Conservation (phyloP, 2,329 filamentous ascomycete genomes). For the Coniochaeta ligniaria region DNA sequence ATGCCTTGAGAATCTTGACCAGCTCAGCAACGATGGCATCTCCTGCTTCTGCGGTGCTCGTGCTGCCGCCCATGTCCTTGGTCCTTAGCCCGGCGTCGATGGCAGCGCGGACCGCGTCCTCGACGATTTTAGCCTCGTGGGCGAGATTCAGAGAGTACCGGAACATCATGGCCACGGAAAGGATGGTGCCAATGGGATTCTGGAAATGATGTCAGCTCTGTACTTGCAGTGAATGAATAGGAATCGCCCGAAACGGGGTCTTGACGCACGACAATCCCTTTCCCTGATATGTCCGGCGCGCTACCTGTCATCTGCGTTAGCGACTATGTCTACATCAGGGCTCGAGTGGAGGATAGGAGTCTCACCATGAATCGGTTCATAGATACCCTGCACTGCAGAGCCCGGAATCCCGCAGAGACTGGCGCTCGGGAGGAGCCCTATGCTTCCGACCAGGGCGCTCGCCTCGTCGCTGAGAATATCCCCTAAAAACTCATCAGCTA, state of each 20-base stretch:
- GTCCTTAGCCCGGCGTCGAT: constrained; percentile 76
- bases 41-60: constrained; percentile 65
- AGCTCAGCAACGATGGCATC: constrained; percentile 75
- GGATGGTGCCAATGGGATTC: constrained; percentile 84
- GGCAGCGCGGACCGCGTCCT: constrained; percentile 71
- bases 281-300: constrained; percentile 86
- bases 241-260: constrained; percentile 7
- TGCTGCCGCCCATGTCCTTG: constrained; percentile 74
- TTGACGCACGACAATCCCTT: constrained; percentile 60
- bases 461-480: constrained; percentile 97
- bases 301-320: constrained; percentile 47
- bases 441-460: constrained; percentile 83
- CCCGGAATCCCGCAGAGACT: constrained; percentile 77
- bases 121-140: constrained; percentile 69
- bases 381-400: constrained; percentile 45
- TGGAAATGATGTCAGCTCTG: constrained; percentile 3
- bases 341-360: constrained; percentile 24
- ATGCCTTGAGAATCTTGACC: constrained; percentile 52
- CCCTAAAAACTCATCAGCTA: constrained; percentile 48
- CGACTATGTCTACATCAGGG: background rate
- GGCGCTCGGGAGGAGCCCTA: constrained; percentile 82
- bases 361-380: constrained; percentile 86
- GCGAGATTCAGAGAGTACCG: constrained; percentile 82
- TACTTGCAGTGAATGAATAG: constrained; percentile 8
- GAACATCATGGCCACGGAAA: constrained; percentile 93